Conservation (phyloP, 345 rosid genomes). For the Salix koriyanagi region DNA sequence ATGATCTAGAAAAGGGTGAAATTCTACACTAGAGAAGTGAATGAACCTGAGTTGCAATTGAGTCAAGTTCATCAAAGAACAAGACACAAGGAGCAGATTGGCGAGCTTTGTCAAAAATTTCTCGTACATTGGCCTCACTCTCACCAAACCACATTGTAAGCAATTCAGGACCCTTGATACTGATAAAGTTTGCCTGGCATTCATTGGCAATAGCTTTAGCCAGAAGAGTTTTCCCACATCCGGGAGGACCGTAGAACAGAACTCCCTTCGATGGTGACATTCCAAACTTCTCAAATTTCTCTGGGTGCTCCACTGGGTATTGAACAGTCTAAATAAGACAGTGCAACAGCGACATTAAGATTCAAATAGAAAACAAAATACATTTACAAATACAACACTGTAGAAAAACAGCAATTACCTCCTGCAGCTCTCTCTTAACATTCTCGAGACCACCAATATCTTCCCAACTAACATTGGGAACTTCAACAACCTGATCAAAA, state of each 20-base stretch:
- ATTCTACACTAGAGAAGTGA: not conserved
- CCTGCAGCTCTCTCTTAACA: slow-evolving; percentile 92
- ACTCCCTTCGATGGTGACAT: slow-evolving; percentile 99
- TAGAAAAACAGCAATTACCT: slow-evolving; percentile 38
- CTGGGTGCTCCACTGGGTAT: slow-evolving; percentile 98
- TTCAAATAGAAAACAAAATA: not conserved
- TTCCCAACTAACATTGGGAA: slow-evolving; percentile 83
- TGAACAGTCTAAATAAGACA: slow-evolving; percentile 71
- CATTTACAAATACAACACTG: not conserved
- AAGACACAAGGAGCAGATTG: slow-evolving; percentile 93
- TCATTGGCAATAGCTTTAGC: slow-evolving; percentile 98
- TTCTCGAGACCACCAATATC: slow-evolving; percentile 96
- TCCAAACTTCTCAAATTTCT: slow-evolving; percentile 92
- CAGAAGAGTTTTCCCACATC: slow-evolving; percentile 93
- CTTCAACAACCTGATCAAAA: slow-evolving; percentile 76
- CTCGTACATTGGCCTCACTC: slow-evolving; percentile 94
- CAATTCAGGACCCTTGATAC: slow-evolving; percentile 91
- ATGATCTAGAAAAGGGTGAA: not conserved
- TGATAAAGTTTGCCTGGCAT: slow-evolving; percentile 95
- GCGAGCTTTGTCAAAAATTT: slow-evolving; percentile 94
- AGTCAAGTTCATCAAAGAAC: slow-evolving; percentile 92
- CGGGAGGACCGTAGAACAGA: slow-evolving; percentile 95
- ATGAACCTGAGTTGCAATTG: slow-evolving; percentile 88
- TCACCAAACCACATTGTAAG: slow-evolving; percentile 99
- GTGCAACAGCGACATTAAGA: not conserved